Evolutionary conservation across 176 grass and related monocot genomes (phyloP).

Genomic region (Avena atlantica): DNA sequence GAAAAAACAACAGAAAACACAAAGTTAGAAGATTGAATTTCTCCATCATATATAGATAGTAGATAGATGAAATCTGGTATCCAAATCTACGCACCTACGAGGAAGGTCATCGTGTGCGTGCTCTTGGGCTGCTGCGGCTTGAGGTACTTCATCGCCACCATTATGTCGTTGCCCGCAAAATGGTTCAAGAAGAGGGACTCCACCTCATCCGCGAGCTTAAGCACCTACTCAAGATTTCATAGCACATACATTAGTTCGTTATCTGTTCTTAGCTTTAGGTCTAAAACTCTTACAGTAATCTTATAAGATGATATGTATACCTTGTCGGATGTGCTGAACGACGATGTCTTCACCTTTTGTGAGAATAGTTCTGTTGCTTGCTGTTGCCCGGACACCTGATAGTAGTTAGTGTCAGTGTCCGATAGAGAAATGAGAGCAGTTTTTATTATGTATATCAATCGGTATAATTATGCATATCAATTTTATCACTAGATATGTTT

Average conservation of each 20-base stretch:
- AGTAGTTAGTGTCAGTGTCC: background rate
- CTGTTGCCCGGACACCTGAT: conserved; percentile 78
- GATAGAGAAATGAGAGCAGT: too few relatives aligned
- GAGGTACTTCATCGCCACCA: conserved; percentile 88
- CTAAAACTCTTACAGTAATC: background rate
- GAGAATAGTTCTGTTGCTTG: conserved; percentile 53
- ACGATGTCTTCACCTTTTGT: conserved; percentile 74
- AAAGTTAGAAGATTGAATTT: background rate
- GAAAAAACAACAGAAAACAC: too few relatives aligned
- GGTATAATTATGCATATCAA: background rate
- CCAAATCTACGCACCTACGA: background rate
- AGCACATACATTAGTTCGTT: background rate
- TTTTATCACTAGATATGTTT: background rate
- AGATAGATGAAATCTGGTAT: background rate
- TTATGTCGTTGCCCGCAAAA: conserved; percentile 70
- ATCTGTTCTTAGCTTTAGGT: background rate
- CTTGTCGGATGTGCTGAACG: conserved; percentile 94
- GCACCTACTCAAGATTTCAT: conserved; percentile 51
- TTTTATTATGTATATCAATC: too few relatives aligned
- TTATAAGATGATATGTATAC: conserved; percentile 28
- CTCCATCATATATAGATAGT: too few relatives aligned
- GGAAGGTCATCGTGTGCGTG: conserved; percentile 86
- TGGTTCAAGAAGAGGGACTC: conserved; percentile 79
- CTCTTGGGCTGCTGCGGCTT: conserved; percentile 70
- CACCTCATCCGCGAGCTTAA: conserved; percentile 82